Evolutionary conservation across 805 yeast species (phyloP).

Genomic region (Grigorovia yakushimaensis): DNA sequence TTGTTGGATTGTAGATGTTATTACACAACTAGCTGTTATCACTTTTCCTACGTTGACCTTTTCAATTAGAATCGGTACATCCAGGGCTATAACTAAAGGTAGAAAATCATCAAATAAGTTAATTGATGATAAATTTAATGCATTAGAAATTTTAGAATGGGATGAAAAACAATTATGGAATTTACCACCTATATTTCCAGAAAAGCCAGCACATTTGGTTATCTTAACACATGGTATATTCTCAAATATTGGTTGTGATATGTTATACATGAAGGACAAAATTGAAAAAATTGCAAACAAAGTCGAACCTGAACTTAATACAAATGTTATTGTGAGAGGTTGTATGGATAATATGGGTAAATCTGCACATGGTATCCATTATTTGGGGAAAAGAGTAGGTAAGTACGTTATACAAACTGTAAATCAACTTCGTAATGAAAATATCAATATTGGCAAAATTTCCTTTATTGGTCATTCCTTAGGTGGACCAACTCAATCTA

Average conservation of each 20-base stretch:
- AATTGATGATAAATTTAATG: slow-evolving; percentile 2
- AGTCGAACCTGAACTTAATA: slow-evolving; percentile 16
- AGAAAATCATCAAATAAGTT: slow-evolving; percentile 2
- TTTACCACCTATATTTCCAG: slow-evolving; percentile 42
- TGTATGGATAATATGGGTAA: slow-evolving; percentile 75
- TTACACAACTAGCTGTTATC: slow-evolving; percentile 70
- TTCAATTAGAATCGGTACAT: slow-evolving; percentile 49
- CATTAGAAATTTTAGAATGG: slow-evolving; percentile 26
- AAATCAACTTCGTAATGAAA: slow-evolving; percentile 33
- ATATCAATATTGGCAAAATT: slow-evolving; percentile 43
- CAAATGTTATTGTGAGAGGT: slow-evolving; percentile 71
- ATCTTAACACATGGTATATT: slow-evolving; percentile 87
- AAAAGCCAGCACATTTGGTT: slow-evolving; percentile 68
- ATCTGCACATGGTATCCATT: slow-evolving; percentile 82
- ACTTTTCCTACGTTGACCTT: slow-evolving; percentile 59
- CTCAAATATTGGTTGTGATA: slow-evolving; percentile 81
- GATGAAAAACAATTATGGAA: slow-evolving; percentile 73
- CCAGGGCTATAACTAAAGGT: slow-evolving; percentile 20
- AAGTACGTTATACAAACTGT: slow-evolving; percentile 44
- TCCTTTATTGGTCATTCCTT: slow-evolving; percentile 90
- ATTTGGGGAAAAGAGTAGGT: slow-evolving; percentile 73
- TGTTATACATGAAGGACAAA: slow-evolving; percentile 77
- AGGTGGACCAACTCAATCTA: slow-evolving; percentile 88
- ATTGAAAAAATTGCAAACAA: slow-evolving; percentile 39
- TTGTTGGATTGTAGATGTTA: slow-evolving; percentile 72